These are phyloP conservation scores for Xylariomycetidae sp. DNA, from an alignment of 2,329 filamentous ascomycete species.

Conservation along the genomic window DNA sequence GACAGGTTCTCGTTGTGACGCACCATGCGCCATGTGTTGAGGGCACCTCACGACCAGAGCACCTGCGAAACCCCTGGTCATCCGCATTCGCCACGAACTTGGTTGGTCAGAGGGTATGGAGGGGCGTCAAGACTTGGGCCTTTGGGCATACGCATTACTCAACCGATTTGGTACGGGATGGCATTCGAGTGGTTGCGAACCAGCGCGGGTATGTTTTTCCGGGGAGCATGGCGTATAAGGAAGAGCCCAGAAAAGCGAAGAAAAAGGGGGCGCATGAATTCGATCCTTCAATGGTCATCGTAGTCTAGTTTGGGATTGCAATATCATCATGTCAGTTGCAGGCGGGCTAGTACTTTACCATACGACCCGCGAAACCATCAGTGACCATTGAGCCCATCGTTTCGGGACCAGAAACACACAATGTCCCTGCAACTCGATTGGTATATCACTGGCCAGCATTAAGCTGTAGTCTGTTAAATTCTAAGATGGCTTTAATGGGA, in stretches of 20 bases:
- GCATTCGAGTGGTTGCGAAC: slow-evolving; percentile 37
- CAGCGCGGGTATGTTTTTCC: slow-evolving; percentile 39
- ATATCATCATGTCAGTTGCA: too few relatives aligned
- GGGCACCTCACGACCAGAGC: slow-evolving; percentile 43
- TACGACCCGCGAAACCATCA: too few relatives aligned
- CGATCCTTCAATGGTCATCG: not conserved
- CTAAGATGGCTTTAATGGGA: too few relatives aligned
- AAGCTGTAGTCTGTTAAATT: too few relatives aligned
- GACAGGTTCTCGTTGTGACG: slow-evolving; percentile 45
- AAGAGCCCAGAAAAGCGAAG: not conserved
- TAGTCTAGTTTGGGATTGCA: too few relatives aligned
- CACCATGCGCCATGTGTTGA: slow-evolving; percentile 53
- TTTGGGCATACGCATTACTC: slow-evolving; percentile 48
- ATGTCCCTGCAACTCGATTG: too few relatives aligned
- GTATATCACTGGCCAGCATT: too few relatives aligned
- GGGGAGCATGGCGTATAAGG: slow-evolving; percentile 3
- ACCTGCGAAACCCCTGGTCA: slow-evolving; percentile 41
- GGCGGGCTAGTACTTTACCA: too few relatives aligned
- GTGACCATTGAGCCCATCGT: too few relatives aligned
- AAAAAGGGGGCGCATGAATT: not conserved
- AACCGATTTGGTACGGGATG: slow-evolving; percentile 27
- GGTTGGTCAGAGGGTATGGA: slow-evolving; percentile 24
- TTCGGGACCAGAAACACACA: too few relatives aligned
- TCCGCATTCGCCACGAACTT: slow-evolving; percentile 21
- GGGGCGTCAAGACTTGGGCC: slow-evolving; percentile 34